Evolutionary conservation across 208 protist genomes (phyloP).

Genomic region (Leishmania turanica): DNA sequence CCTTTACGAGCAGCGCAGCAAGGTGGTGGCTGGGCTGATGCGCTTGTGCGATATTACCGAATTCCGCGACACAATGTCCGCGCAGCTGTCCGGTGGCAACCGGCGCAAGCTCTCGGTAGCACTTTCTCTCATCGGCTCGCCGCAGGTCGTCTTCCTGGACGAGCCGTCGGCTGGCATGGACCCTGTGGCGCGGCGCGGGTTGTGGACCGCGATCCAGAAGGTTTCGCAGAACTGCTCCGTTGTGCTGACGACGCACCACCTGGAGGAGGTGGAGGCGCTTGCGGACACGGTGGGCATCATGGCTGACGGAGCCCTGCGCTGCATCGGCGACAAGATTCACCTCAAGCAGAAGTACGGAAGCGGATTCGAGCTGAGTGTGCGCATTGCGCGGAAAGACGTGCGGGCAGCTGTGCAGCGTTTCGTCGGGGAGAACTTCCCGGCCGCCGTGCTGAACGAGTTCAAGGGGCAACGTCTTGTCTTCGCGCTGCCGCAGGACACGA

Average conservation of each 20-base stretch:
- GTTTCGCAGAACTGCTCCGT: conserved; percentile 70
- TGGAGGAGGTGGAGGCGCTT: conserved; percentile 94
- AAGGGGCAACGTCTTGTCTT: conserved; percentile 53
- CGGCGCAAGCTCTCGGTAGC: conserved; percentile 74
- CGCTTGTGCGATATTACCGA: conserved; percentile 35
- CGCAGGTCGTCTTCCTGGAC: conserved; percentile 66
- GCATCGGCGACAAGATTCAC: conserved; percentile 75
- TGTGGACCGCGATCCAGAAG: conserved; percentile 74
- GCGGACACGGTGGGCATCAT: conserved; percentile 80
- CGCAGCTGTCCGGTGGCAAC: conserved; percentile 65
- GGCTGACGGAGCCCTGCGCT: conserved; percentile 72
- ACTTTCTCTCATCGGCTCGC: conserved; percentile 67
- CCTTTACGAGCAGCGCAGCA: conserved; percentile 24
- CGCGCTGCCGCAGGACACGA: conserved; percentile 38
- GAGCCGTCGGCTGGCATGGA: conserved; percentile 82
- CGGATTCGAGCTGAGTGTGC: conserved; percentile 62
- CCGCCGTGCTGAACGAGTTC: conserved; percentile 41
- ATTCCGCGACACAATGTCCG: conserved; percentile 30
- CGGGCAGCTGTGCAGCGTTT: conserved; percentile 38
- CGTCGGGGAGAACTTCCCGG: conserved; percentile 36
- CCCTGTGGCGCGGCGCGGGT: conserved; percentile 46
- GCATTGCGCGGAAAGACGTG: conserved; percentile 30
- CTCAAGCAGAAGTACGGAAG: conserved; percentile 75
- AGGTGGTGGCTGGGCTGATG: conserved; percentile 37
- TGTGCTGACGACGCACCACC: conserved; percentile 93